phyloP scores from a whole-genome alignment of 2,329 filamentous ascomycete genomes.

The Lithohypha guttulata region DNA sequence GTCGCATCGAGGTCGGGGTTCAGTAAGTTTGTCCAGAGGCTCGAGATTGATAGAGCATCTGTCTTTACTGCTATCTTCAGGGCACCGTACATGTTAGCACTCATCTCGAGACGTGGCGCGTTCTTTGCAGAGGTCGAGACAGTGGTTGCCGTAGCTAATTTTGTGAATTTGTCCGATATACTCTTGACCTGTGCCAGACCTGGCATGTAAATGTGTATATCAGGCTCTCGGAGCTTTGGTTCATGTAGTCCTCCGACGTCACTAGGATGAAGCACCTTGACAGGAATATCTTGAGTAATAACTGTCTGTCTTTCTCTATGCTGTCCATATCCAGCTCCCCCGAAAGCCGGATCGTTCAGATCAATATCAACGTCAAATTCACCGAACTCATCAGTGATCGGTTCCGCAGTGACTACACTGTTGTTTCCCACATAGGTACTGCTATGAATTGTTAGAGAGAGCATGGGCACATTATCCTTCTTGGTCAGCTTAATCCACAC shows the following conservation, averaged over 20 bases:
- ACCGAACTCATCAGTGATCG: slow-evolving; percentile 18
- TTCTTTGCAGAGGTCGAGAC: slow-evolving; percentile 25
- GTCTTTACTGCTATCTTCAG: slow-evolving; percentile 70
- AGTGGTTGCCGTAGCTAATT: slow-evolving; percentile 48
- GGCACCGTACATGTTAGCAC: slow-evolving; percentile 89
- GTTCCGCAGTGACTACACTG: slow-evolving; percentile 33
- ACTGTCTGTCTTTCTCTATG: slow-evolving; percentile 72
- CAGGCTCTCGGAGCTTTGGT: slow-evolving; percentile 77
- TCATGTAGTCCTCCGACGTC: slow-evolving; percentile 91
- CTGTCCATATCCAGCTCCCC: slow-evolving; percentile 38
- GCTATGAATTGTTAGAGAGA: slow-evolving; percentile 82
- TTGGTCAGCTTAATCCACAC: slow-evolving; percentile 86
- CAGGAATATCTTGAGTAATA: slow-evolving; percentile 92
- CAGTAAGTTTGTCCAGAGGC: slow-evolving; percentile 71
- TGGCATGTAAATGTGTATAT: slow-evolving; percentile 86
- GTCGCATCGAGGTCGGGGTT: slow-evolving; percentile 79
- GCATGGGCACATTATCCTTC: slow-evolving; percentile 73
- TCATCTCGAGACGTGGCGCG: slow-evolving; percentile 64
- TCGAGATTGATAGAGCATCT: slow-evolving; percentile 74
- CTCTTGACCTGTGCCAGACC: slow-evolving; percentile 79
- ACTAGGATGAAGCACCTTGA: slow-evolving; percentile 72
- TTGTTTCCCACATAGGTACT: slow-evolving; percentile 48
- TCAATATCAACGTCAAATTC: slow-evolving; percentile 25
- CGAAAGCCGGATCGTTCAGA: slow-evolving; percentile 36
- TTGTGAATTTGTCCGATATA: slow-evolving; percentile 91